Conservation (phyloP, 2,329 filamentous ascomycete genomes). For the Ilyonectria mors-panacis region DNA sequence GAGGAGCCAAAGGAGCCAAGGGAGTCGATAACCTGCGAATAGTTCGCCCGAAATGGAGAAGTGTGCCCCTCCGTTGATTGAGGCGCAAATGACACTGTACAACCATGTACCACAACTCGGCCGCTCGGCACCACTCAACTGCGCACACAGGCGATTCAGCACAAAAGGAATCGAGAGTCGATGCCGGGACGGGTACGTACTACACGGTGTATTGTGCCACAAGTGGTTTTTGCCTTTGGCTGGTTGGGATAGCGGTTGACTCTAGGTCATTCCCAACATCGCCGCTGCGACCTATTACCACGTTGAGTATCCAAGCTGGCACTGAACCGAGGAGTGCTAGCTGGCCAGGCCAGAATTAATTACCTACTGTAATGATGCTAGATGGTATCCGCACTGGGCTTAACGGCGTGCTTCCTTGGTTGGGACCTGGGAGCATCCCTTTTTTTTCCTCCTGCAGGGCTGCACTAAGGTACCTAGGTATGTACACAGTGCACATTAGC, state of each 20-base stretch:
- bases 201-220: background rate
- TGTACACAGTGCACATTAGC: slow-evolving; percentile 11
- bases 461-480: slow-evolving; percentile 6
- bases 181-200: background rate
- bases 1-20: background rate
- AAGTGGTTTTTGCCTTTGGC: background rate
- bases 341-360: background rate
- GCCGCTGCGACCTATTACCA: background rate
- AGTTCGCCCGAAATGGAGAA: background rate
- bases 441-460: background rate
- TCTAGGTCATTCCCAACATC: background rate
- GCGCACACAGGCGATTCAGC: background rate
- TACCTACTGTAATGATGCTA: background rate
- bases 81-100: background rate
- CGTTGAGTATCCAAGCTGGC: background rate
- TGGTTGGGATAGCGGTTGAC: background rate
- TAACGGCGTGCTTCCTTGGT: background rate
- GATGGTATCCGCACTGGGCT: background rate
- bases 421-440: background rate
- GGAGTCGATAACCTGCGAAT: background rate
- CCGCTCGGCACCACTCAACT: background rate
- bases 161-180: background rate
- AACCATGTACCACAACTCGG: background rate
- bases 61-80: background rate
- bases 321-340: background rate